Conservation (phyloP, 192 early-diverging fungal genomes). For the Umbelopsis vinacea region DNA sequence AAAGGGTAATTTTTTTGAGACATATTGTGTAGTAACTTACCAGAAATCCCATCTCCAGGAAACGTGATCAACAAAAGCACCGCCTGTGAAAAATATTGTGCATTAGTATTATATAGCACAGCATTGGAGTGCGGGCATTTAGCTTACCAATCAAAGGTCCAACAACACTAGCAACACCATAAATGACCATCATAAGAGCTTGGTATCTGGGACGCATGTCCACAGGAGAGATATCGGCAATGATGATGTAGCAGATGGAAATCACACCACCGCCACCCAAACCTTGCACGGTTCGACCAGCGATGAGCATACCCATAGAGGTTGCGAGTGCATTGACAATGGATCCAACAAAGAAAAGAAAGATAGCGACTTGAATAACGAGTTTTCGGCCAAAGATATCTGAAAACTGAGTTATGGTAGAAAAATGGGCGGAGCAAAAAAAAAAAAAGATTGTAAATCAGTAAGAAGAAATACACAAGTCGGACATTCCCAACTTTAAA, state of each 20-base stretch:
- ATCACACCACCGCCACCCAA: constrained; percentile 71
- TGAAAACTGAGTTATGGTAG: constrained; percentile 30
- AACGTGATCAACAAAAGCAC: constrained; percentile 66
- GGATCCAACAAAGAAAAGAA: constrained; percentile 52
- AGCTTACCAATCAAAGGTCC: constrained; percentile 60
- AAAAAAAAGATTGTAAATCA: background rate
- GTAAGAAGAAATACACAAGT: no score
- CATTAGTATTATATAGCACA: background rate
- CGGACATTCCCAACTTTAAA: background rate
- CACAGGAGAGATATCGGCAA: constrained; percentile 72
- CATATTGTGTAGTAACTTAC: constrained; percentile 50
- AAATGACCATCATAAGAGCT: constrained; percentile 61
- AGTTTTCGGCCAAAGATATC: constrained; percentile 42
- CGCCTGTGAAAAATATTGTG: constrained; percentile 43
- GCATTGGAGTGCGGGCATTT: background rate
- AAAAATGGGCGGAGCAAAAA: no score
- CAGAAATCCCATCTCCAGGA: constrained; percentile 81
- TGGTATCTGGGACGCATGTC: constrained; percentile 69
- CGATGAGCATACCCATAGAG: constrained; percentile 69
- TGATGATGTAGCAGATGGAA: constrained; percentile 64
- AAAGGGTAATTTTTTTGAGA: constrained; percentile 32
- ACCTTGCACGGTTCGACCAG: constrained; percentile 63
- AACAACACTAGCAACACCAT: constrained; percentile 62
- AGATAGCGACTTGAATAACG: constrained; percentile 30
- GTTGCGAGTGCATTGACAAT: constrained; percentile 56